Percentiles rank a stretch among this genome's conserved stretches.
Evolutionary conservation across 768 basidiomycete species (phyloP).

Genomic region (Boletus patriciae): DNA sequence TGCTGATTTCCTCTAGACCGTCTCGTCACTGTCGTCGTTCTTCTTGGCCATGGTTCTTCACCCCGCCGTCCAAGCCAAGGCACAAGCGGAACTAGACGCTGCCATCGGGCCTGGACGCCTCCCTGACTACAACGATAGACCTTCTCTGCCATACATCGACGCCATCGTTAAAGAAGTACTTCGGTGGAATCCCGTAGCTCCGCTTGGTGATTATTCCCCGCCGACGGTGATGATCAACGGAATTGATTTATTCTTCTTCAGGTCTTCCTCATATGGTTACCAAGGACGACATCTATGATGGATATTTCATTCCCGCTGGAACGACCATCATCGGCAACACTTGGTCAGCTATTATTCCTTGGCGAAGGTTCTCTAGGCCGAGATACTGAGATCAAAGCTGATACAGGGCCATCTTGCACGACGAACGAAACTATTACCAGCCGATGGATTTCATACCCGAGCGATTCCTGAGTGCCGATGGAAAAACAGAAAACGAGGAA

Average conservation of each 20-base stretch:
- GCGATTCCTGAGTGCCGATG: slow-evolving; percentile 40
- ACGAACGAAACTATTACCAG: slow-evolving; percentile 35
- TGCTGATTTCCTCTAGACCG: slow-evolving; percentile 21
- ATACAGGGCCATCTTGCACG: slow-evolving; percentile 40
- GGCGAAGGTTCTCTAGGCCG: neutral
- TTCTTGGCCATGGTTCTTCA: slow-evolving; percentile 33
- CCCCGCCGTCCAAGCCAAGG: slow-evolving; percentile 30
- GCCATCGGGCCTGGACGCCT: slow-evolving; percentile 30
- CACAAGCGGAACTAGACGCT: slow-evolving; percentile 30
- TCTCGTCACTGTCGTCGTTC: slow-evolving; percentile 32
- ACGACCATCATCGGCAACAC: slow-evolving; percentile 60
- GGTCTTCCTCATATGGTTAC: slow-evolving; percentile 36
- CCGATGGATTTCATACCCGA: slow-evolving; percentile 39
- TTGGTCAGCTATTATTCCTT: slow-evolving; percentile 39
- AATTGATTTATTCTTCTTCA: slow-evolving; percentile 12
- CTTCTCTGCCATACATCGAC: slow-evolving; percentile 26
- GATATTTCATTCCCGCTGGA: slow-evolving; percentile 35
- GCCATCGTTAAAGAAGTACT: slow-evolving; percentile 34
- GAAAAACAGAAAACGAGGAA: slow-evolving; percentile 30
- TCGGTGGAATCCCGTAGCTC: slow-evolving; percentile 36
- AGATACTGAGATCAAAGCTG: slow-evolving; percentile 6
- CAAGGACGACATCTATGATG: slow-evolving; percentile 31
- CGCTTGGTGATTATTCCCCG: slow-evolving; percentile 29
- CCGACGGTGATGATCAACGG: slow-evolving; percentile 10
- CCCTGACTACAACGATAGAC: slow-evolving; percentile 33